Percentiles rank a stretch among this genome's conserved stretches.
Conservation (phyloP, 2,329 filamentous ascomycete species). For the Furcasterigmium furcatum region DNA sequence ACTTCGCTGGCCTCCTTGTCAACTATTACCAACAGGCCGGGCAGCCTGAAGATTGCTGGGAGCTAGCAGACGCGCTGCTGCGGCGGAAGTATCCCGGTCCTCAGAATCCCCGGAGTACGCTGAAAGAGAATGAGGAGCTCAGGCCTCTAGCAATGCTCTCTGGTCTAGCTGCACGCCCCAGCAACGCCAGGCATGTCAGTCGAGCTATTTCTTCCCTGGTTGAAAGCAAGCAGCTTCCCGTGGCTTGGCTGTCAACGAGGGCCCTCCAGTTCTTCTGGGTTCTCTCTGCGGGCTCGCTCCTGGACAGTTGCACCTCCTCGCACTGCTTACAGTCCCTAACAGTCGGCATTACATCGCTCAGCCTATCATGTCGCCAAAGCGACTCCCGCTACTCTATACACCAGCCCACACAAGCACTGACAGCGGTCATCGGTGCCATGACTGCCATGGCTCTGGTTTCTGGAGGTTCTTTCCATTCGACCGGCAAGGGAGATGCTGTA, state of each 20-base stretch:
- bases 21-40: conserved; percentile 33
- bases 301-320: background rate
- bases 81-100: conserved; percentile 30
- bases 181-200: background rate
- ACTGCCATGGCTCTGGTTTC: background rate
- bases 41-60: conserved; percentile 35
- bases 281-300: background rate
- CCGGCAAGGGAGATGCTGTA: no score
- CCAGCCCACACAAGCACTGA: background rate
- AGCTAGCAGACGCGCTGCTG: conserved; percentile 32
- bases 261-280: background rate
- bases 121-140: conserved; percentile 19
- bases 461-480: background rate
- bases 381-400: background rate
- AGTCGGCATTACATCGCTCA: background rate
- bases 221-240: background rate
- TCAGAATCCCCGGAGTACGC: conserved; percentile 22
- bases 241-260: background rate
- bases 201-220: conserved; percentile 3
- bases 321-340: background rate
- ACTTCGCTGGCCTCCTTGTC: conserved; percentile 36
- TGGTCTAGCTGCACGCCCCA: conserved; percentile 14
- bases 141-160: conserved; percentile 28
- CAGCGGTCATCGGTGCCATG: background rate
- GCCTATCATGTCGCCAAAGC: background rate